These are phyloP conservation scores for Centrapalus pauciflorus DNA, from an alignment of 129 eudicot species.

Conservation along the genomic window DNA sequence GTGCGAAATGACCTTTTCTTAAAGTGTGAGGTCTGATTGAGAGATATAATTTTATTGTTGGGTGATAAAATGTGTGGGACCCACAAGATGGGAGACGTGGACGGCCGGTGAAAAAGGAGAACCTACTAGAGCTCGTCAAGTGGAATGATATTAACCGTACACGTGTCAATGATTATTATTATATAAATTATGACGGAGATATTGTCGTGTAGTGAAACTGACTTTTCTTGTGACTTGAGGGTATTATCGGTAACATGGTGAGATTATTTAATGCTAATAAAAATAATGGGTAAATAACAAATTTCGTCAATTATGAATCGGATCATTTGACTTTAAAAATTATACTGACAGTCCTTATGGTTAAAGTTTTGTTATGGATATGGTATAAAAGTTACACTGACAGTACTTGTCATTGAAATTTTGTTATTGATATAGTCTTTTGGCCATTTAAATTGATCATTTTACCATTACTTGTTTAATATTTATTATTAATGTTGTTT, in stretches of 20 bases:
- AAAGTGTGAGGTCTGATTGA: slow-evolving; percentile 6
- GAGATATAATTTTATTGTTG: slow-evolving; percentile 1
- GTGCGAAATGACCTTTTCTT: background rate
- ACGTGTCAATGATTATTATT: slow-evolving; percentile 39
- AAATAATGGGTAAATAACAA: no score
- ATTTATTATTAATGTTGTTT: no score
- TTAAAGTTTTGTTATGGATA: no score
- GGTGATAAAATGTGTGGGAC: slow-evolving; percentile 37
- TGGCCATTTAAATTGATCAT: no score
- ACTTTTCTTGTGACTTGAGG: slow-evolving; percentile 4
- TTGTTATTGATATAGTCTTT: no score
- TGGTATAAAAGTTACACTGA: no score
- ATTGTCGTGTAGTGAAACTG: slow-evolving; percentile 30
- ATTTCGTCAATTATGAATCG: no score
- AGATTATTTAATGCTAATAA: background rate
- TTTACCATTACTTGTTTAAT: no score
- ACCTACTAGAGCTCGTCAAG: slow-evolving; percentile 35
- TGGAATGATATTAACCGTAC: slow-evolving; percentile 42
- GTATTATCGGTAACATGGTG: background rate
- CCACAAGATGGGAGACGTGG: slow-evolving; percentile 45
- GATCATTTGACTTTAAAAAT: no score
- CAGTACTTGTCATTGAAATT: no score
- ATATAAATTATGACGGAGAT: slow-evolving; percentile 10
- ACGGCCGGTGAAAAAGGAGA: slow-evolving; percentile 26
- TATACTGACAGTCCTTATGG: no score